These are phyloP conservation scores for Phaeodactylum tricornutum DNA, from an alignment of 108 stramenopile genomes.

Conservation along the genomic window DNA sequence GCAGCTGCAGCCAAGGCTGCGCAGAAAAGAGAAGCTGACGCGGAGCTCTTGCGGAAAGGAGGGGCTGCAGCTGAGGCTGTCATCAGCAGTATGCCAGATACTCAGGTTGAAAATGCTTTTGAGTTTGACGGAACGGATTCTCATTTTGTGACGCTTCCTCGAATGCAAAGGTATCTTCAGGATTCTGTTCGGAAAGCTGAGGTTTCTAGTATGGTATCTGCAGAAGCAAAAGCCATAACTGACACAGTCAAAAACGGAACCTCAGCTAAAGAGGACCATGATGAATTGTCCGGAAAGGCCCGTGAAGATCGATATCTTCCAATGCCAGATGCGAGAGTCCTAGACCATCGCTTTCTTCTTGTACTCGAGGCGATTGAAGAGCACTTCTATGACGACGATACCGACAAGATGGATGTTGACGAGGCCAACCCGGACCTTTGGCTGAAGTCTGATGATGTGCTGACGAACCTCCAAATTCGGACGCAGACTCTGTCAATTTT, in stretches of 20 bases:
- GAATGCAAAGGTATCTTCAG: constrained; percentile 11
- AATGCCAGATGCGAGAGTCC: constrained; percentile 59
- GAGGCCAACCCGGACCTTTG: constrained; percentile 9
- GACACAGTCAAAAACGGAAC: not conserved
- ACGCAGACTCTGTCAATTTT: constrained; percentile 1
- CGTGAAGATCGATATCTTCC: constrained; percentile 10
- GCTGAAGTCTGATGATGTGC: constrained; percentile 13
- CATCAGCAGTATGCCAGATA: constrained; percentile 19
- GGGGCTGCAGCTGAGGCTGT: constrained; percentile 30
- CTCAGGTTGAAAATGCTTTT: constrained; percentile 21
- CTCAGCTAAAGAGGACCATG: not conserved
- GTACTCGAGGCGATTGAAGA: constrained; percentile 36
- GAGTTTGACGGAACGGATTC: constrained; percentile 29
- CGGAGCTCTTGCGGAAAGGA: constrained; percentile 26
- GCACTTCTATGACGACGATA: constrained; percentile 1
- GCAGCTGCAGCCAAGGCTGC: constrained; percentile 65
- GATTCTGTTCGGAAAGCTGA: not conserved
- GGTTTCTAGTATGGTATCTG: not conserved
- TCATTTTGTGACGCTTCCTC: constrained; percentile 24
- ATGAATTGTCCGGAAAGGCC: not conserved
- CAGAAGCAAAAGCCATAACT: not conserved
- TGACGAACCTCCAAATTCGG: constrained; percentile 10
- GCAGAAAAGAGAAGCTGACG: constrained; percentile 26
- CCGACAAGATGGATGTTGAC: not conserved
- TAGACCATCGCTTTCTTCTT: constrained; percentile 44